Conservation (phyloP, 805 yeast genomes). For the Danielozyma ontarioensis region DNA sequence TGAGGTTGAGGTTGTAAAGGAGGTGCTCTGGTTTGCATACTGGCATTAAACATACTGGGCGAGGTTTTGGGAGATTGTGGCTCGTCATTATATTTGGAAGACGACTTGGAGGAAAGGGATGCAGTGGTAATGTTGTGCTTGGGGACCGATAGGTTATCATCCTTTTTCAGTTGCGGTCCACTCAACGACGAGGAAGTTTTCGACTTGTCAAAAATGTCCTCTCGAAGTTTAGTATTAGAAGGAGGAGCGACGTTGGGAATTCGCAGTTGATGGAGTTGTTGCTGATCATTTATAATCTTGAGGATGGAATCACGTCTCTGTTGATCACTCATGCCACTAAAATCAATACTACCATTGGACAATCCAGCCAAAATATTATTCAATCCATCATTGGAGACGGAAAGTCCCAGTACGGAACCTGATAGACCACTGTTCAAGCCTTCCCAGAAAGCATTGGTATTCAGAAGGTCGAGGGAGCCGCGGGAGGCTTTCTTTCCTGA, state of each 20-base stretch:
- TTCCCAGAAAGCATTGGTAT: slow-evolving; percentile 18
- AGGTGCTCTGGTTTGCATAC: slow-evolving; percentile 5
- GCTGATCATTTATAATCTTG: slow-evolving; percentile 32
- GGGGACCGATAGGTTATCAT: slow-evolving; percentile 24
- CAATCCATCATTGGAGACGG: slow-evolving; percentile 23
- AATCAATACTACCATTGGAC: slow-evolving; percentile 34
- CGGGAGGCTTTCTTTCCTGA: slow-evolving; percentile 5
- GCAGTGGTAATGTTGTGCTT: too few relatives aligned
- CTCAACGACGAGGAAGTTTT: neutral
- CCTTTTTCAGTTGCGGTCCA: slow-evolving; percentile 4
- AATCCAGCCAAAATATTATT: slow-evolving; percentile 30
- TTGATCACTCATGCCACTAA: slow-evolving; percentile 33
- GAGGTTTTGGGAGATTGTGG: slow-evolving; percentile 39
- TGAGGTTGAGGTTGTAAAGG: slow-evolving; percentile 4
- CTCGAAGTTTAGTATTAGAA: slow-evolving; percentile 22
- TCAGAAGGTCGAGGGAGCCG: slow-evolving; percentile 4
- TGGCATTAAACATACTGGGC: slow-evolving; percentile 14
- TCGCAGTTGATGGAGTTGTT: slow-evolving; percentile 8
- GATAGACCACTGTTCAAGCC: slow-evolving; percentile 14
- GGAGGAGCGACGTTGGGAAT: slow-evolving; percentile 6
- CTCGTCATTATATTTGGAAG: slow-evolving; percentile 25
- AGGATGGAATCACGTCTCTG: slow-evolving; percentile 37
- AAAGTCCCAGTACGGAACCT: slow-evolving; percentile 24
- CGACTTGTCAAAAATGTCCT: slow-evolving; percentile 32
- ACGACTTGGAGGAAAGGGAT: slow-evolving; percentile 28